These are phyloP conservation scores for Colletotrichum cuscutae DNA, from an alignment of 2,329 filamentous ascomycete species.

Conservation along the genomic window DNA sequence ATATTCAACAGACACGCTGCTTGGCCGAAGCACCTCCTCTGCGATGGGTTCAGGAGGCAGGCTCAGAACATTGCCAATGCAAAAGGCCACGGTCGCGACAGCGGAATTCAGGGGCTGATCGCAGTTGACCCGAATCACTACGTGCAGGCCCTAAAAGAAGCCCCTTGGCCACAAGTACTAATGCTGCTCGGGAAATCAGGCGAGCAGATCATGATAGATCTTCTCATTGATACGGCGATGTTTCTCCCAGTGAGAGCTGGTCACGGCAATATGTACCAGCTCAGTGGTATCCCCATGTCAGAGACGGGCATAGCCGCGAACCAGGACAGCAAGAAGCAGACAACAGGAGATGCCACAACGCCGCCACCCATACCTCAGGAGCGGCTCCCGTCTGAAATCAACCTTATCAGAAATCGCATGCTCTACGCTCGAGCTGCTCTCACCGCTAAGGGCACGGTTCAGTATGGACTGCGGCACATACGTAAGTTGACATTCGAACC, in stretches of 20 bases:
- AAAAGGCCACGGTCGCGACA: conserved; percentile 40
- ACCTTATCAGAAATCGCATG: conserved; percentile 84
- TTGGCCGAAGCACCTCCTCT: conserved; percentile 79
- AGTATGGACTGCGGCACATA: conserved; percentile 82
- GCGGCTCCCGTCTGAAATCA: conserved; percentile 67
- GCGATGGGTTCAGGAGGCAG: conserved; percentile 78
- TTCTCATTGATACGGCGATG: conserved; percentile 81
- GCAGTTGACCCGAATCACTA: conserved; percentile 75
- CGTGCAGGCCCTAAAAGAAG: conserved; percentile 73
- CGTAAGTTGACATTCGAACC: conserved; percentile 66
- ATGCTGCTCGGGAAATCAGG: conserved; percentile 79
- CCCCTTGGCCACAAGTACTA: conserved; percentile 81
- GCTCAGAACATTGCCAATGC: conserved; percentile 41
- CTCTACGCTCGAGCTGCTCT: conserved; percentile 82
- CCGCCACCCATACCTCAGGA: neutral
- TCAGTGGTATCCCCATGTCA: conserved; percentile 72
- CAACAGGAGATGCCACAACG: conserved; percentile 13
- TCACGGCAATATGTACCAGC: conserved; percentile 77
- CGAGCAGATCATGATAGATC: conserved; percentile 79
- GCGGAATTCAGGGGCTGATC: conserved; percentile 72
- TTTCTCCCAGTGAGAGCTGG: conserved; percentile 72
- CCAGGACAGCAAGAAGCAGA: neutral
- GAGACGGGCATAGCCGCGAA: conserved; percentile 43
- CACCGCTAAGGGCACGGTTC: conserved; percentile 73
- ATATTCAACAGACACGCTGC: conserved; percentile 70